Conservation (phyloP, 2,329 filamentous ascomycete genomes). For the Paraphoma chrysanthemicola region DNA sequence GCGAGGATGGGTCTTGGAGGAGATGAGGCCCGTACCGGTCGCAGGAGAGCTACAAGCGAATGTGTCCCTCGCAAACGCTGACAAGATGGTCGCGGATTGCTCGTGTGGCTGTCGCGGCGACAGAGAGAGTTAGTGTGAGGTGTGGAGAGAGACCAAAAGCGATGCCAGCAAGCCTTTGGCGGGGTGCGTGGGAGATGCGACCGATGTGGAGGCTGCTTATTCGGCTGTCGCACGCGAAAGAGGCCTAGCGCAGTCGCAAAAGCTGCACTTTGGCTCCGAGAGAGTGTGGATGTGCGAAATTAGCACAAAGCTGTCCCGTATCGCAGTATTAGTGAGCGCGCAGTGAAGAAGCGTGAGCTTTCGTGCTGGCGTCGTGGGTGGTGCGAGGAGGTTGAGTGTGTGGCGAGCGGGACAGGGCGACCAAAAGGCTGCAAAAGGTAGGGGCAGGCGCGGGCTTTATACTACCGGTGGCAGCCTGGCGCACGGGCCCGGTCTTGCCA, state of each 20-base stretch:
- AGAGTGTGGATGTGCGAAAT: conserved; percentile 40
- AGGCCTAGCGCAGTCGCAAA: conserved; percentile 40
- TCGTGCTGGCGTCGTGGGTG: conserved; percentile 34
- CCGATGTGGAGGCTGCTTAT: conserved; percentile 34
- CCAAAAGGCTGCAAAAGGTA: conserved; percentile 33
- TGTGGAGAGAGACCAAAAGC: conserved; percentile 46
- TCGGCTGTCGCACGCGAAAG: conserved; percentile 33
- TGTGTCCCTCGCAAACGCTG: conserved; percentile 82
- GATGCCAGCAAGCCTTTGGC: conserved; percentile 53
- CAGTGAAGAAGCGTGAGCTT: conserved; percentile 34
- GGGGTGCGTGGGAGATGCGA: conserved; percentile 29
- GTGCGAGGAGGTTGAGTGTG: conserved; percentile 32
- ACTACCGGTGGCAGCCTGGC: conserved; percentile 16
- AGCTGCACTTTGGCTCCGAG: conserved; percentile 31
- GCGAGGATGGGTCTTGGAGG: conserved; percentile 15
- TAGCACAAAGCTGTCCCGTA: conserved; percentile 26
- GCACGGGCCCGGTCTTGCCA: conserved; percentile 18
- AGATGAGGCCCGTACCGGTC: conserved; percentile 58
- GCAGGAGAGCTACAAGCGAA: conserved; percentile 97
- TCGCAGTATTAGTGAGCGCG: conserved; percentile 41
- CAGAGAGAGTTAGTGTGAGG: conserved; percentile 32
- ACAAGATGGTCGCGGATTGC: conserved; percentile 40
- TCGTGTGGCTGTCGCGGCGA: conserved; percentile 34
- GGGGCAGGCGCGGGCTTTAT: conserved; percentile 34
- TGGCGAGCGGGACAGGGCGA: conserved; percentile 36